Conservation (phyloP, 2,329 filamentous ascomycete species). For the Torrubiella hemipterigena region DNA sequence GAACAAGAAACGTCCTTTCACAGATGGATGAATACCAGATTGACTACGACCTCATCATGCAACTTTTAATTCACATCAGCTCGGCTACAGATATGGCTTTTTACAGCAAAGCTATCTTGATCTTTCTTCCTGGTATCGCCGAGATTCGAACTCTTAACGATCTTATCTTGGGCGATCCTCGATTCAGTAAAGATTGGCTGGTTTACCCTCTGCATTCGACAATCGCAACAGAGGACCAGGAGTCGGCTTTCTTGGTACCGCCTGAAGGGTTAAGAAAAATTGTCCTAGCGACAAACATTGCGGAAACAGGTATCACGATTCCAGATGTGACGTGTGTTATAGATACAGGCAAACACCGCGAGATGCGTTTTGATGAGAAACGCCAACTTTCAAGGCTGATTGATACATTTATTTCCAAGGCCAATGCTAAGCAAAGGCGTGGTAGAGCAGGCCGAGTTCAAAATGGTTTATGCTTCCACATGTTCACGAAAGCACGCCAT, state of each 20-base stretch:
- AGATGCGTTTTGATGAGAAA: conserved; percentile 93
- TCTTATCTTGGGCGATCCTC: conserved; percentile 63
- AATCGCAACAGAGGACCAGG: conserved; percentile 92
- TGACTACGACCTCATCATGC: conserved; percentile 75
- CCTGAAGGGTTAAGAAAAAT: conserved; percentile 79
- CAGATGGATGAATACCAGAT: conserved; percentile 86
- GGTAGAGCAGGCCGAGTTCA: conserved; percentile 93
- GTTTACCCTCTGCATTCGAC: conserved; percentile 87
- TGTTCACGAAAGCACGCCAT: conserved; percentile 85
- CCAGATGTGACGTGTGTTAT: conserved; percentile 96
- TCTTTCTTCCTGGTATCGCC: conserved; percentile 89
- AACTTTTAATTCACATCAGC: conserved; percentile 66
- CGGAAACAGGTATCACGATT: conserved; percentile 96
- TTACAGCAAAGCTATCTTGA: conserved; percentile 84
- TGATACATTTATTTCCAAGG: conserved; percentile 88
- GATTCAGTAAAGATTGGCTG: conserved; percentile 68
- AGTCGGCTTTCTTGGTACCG: conserved; percentile 80
- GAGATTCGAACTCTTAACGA: conserved; percentile 87
- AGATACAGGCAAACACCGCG: conserved; percentile 91
- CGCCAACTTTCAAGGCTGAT: conserved; percentile 82
- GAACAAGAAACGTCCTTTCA: conserved; percentile 62
- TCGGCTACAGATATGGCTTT: conserved; percentile 49
- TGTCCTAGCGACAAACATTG: conserved; percentile 94
- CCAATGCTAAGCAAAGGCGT: conserved; percentile 89
- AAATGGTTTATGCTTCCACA: conserved; percentile 86